Base-by-base conservation (phyloP, 768 basidiomycete species). In the Tricholoma saponaceum region DNA sequence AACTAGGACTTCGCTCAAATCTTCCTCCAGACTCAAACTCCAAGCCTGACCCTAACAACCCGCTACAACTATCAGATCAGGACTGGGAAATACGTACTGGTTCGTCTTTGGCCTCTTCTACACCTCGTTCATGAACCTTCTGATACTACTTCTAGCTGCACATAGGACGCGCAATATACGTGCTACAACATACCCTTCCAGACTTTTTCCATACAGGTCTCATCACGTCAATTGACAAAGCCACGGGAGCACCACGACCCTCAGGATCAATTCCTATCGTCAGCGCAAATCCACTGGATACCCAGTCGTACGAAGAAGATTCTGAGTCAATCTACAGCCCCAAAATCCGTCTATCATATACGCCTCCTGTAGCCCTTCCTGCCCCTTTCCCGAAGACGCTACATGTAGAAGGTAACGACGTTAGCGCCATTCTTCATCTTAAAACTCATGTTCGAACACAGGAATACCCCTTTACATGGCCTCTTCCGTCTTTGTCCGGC, bases 61-160 rank as follows among this genome's bases (percentile, higher is more conserved):
- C 65, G 7, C 67, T 62, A 4, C 66, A 76, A 59, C 64, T 90
- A 7, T 81, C 87, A 0, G 90, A 92, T 67, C 74, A 77, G 6
- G 90, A 92, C 63, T 92, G 89, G 89, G 83, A 89, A 65, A 78
- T 90, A 51, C 83, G 87, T 23, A 89, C 87, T 64, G 89, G 90
- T 86, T 69, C 64, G 67, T 55, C 32, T 43, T n/a, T 12, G 25
- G 10, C 51, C 14, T 28, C 12, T 22, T 5, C 12, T 14, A 26
- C 23, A 30, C 16, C 7, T 20, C 41, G 23, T 51, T 41, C 8
- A 16, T 58, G 23, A 43, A 58, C 47, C 14, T 16, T 46, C 55
- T 52, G 47, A 59, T 51, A 52, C 55, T 44, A 64, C 44, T 25
- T 41, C 43, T 16, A 54, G 53, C 55, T 23, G 16, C 28, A 26